Evolutionary conservation across 768 basidiomycete genomes (phyloP).

Genomic region (Agrocybe pediades): DNA sequence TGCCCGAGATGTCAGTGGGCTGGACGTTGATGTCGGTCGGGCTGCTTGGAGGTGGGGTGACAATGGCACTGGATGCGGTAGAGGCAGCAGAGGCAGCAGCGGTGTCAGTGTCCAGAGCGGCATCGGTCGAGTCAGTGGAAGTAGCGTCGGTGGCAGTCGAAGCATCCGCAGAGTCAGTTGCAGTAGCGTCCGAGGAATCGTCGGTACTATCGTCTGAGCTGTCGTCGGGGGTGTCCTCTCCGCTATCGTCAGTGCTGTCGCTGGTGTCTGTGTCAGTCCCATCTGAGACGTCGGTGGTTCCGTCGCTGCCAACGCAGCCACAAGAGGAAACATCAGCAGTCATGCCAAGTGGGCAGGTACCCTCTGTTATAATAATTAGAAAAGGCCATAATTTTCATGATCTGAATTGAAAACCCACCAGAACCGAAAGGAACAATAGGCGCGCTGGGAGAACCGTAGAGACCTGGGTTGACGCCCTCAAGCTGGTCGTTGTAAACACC

Average conservation of each 20-base stretch:
- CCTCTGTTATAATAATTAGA: constrained; percentile 27
- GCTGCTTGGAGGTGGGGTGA: constrained; percentile 3
- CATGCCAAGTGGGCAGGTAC: constrained; percentile 47
- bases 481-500: constrained; percentile 44
- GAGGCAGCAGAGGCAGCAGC: constrained; percentile 15
- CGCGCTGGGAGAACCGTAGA: constrained; percentile 42
- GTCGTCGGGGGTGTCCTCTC: no score
- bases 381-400: not conserved
- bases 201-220: no score
- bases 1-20: constrained; percentile 28
- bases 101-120: constrained; percentile 9
- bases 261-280: constrained; percentile 14
- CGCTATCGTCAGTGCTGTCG: constrained; percentile 9
- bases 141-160: constrained; percentile 17
- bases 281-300: constrained; percentile 14
- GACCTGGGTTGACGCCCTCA: constrained; percentile 41
- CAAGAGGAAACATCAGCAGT: constrained; percentile 42
- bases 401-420: constrained; percentile 28
- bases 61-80: constrained; percentile 8
- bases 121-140: constrained; percentile 15
- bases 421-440: constrained; percentile 47
- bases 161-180: constrained; percentile 12
- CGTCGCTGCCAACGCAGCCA: constrained; percentile 31
- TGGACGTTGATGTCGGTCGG: constrained; percentile 14
- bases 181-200: constrained; percentile 16